A percentile compares a stretch with the other conserved stretches of the same genome.
Evolutionary conservation across 768 basidiomycete species (phyloP).

Genomic region (Udeniomyces megalosporus): DNA sequence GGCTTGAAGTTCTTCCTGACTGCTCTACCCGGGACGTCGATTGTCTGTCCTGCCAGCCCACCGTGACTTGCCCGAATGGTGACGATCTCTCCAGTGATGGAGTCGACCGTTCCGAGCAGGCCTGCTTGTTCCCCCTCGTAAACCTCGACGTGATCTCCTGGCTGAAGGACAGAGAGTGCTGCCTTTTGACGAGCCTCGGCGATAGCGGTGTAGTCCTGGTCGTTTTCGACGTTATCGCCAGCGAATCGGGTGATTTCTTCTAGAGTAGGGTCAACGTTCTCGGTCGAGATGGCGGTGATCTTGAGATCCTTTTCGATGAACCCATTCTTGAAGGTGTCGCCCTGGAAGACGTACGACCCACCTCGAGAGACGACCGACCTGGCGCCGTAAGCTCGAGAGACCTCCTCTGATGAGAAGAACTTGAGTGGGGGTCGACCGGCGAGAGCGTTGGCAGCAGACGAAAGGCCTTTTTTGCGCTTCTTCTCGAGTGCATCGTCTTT

Average conservation of each 20-base stretch:
- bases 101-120: constrained; percentile 78
- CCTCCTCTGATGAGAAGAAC: constrained; percentile 87
- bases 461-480: constrained; percentile 55
- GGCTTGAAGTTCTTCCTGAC: constrained; percentile 90
- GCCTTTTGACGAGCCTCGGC: constrained; percentile 82
- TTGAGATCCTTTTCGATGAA: constrained; percentile 77
- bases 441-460: constrained; percentile 28
- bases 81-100: constrained; percentile 72
- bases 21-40: constrained; percentile 61
- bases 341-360: constrained; percentile 64
- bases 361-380: constrained; percentile 53
- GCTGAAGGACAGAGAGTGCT: constrained; percentile 85
- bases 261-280: constrained; percentile 84
- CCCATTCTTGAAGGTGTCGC: constrained; percentile 76
- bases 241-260: constrained; percentile 94
- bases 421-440: constrained; percentile 62
- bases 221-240: constrained; percentile 45
- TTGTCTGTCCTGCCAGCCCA: constrained; percentile 71
- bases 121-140: constrained; percentile 94
- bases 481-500: constrained; percentile 59
- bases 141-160: constrained; percentile 93
- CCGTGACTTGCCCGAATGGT: constrained; percentile 56
- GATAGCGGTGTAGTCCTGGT: constrained; percentile 67
- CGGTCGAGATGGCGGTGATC: constrained; percentile 53
- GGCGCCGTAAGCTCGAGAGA: constrained; percentile 61